Evolutionary conservation across 140 eudicot species (phyloP), one percentile per base, ranked within the genome.

Genomic region (Flaveria floridana): DNA sequence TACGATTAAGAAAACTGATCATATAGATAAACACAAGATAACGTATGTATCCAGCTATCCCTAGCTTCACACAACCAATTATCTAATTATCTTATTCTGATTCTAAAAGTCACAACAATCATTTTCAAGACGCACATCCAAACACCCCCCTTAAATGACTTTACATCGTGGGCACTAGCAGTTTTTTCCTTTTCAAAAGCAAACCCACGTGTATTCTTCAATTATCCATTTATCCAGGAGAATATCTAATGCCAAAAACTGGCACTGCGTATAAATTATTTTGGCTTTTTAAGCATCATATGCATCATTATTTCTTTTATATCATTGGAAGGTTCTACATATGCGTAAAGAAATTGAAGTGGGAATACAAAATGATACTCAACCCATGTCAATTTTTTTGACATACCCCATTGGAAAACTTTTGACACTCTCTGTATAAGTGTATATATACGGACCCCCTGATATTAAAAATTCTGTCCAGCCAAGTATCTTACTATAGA

Each of bases 151-250:
- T 66, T 16, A 66, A 65, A 41, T 16, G 19, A 42, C 11, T 41
- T 73, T 23, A 42, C 1, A 73, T 53, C 34, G 39, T 13, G 68
- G 73, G 74, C 67, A 55, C 57, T 52, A 8, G 26, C 46, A 59
- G 3, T 48, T 48, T 48, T 48, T 34, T 9, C 55, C 23, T 25
- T 19, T 76, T 53, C 15, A 16, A 76, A 76, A 65, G 74, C 73
- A 76, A 34, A 11, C 26, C 55, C 80, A 65, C 63, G 78, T 51
- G 80, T 37, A 65, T 19, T 51, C 25, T 66, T 34, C 47, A 65
- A 76, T 51, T 65, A 65, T 76, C 5, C 57, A 65, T 65, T 51
- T 65, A 65, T 76, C 5, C 16, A 5, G 26, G 68, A 21, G 44
- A 58, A 21, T 15, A 58, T 73, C 70, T 41, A 44, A 58, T 14